Conservation (phyloP, 1,284 basidiomycete genomes). For the Sporisorium exsertum region DNA sequence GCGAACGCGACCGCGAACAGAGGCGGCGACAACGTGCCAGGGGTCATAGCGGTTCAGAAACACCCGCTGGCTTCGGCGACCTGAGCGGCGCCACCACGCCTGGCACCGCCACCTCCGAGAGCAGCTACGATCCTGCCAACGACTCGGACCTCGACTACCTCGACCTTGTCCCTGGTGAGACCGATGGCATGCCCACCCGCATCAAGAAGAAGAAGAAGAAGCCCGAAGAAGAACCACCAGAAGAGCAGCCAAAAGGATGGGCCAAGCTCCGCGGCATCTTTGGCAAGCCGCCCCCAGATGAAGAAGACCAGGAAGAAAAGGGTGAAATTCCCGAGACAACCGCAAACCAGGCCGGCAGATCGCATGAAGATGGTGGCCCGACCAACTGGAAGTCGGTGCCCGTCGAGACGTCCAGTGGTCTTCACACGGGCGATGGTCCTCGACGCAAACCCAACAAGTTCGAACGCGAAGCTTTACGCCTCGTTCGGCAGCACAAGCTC, state of each 20-base stretch:
- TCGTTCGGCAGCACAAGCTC: constrained; percentile 63
- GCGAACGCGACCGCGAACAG: constrained; percentile 36
- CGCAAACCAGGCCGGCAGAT: constrained; percentile 13
- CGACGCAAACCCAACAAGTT: constrained; percentile 56
- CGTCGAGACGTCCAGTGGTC: constrained; percentile 65
- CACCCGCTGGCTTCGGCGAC: constrained; percentile 22
- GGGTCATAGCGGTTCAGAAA: constrained; percentile 5
- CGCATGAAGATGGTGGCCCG: constrained; percentile 56
- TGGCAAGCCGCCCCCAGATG: constrained; percentile 37
- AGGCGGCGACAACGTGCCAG: constrained; percentile 19
- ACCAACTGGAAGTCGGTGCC: constrained; percentile 67
- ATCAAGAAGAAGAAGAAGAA: constrained; percentile 46
- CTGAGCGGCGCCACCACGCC: constrained; percentile 56
- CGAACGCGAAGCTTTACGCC: constrained; percentile 62
- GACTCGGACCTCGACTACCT: constrained; percentile 65
- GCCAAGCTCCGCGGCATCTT: constrained; percentile 59
- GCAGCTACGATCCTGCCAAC: constrained; percentile 63
- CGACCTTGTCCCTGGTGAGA: constrained; percentile 66
- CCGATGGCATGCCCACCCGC: constrained; percentile 64
- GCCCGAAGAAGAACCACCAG: constrained; percentile 18
- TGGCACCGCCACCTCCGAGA: constrained; percentile 52
- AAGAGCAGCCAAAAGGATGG: constrained; percentile 58
- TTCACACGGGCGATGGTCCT: constrained; percentile 57
- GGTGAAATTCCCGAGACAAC: constrained; percentile 21
- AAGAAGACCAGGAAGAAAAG: constrained; percentile 49